These are phyloP conservation scores for Camellia granthamiana DNA, from an alignment of 148 eudicot genomes.

Conservation along the genomic window DNA sequence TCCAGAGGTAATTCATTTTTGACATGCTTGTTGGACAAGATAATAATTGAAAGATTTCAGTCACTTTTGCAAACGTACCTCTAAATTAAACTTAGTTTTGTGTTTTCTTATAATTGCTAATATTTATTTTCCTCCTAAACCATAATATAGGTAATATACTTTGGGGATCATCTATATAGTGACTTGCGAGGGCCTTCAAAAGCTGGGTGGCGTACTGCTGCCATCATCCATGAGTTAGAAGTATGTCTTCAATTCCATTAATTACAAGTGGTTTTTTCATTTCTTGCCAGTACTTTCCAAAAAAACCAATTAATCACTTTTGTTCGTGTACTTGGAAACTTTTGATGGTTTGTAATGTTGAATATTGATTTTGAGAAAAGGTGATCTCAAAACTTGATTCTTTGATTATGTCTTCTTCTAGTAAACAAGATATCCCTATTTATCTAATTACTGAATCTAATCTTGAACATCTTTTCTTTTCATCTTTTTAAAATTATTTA, in stretches of 20 bases:
- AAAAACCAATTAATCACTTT: neutral
- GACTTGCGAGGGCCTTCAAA: conserved; percentile 96
- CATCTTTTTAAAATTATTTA: too few species aligned
- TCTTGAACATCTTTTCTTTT: neutral
- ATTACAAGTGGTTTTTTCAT: neutral
- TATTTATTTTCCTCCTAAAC: conserved; percentile 11
- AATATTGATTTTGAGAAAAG: neutral
- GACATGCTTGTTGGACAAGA: conserved; percentile 7
- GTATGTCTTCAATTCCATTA: conserved; percentile 32
- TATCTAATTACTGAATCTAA: conserved; percentile 8
- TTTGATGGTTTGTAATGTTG: neutral
- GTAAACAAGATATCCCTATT: neutral
- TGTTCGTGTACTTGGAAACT: neutral
- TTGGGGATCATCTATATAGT: conserved; percentile 96
- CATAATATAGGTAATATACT: conserved; percentile 77
- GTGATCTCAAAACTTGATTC: neutral
- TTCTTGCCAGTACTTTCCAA: neutral
- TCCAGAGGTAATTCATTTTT: conserved; percentile 61
- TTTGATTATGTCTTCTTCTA: neutral
- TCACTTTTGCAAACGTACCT: neutral
- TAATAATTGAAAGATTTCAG: conserved; percentile 9
- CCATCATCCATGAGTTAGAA: conserved; percentile 86
- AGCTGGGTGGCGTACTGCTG: conserved; percentile 99
- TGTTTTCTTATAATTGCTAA: neutral
- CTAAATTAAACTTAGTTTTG: neutral